Evolutionary conservation across 192 early-diverging fungal species (phyloP).

Genomic region (Helicostylum pulchrum): DNA sequence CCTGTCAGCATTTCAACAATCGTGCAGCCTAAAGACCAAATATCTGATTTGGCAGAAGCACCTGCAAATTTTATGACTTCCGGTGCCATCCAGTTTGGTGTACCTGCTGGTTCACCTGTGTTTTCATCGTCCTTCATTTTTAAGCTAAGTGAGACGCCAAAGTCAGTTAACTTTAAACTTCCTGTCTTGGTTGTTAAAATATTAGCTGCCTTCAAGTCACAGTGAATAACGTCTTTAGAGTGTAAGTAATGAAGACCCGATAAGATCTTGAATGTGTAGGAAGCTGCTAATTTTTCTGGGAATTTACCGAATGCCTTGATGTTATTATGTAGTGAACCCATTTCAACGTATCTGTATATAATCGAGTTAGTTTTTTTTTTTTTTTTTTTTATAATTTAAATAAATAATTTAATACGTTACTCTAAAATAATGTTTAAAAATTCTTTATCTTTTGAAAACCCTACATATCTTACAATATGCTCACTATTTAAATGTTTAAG

Average conservation of each 20-base stretch:
- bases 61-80: conserved; percentile 90
- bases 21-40: conserved; percentile 95
- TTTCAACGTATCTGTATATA: conserved; percentile 67
- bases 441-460: conserved; percentile 67
- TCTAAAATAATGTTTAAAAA: conserved; percentile 85
- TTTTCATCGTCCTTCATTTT: conserved; percentile 64
- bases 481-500: conserved; percentile 76
- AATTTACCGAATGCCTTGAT: conserved; percentile 88
- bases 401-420: conserved; percentile 20
- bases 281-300: conserved; percentile 84
- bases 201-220: conserved; percentile 96
- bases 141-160: conserved; percentile 90
- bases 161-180: conserved; percentile 91
- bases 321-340: conserved; percentile 84
- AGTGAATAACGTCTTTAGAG: conserved; percentile 80
- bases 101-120: conserved; percentile 65
- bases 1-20: conserved; percentile 90
- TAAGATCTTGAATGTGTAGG: conserved; percentile 85
- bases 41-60: conserved; percentile 83
- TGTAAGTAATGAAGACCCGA: conserved; percentile 89
- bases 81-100: conserved; percentile 87
- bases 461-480: conserved; percentile 80
- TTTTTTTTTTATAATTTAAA: no score
- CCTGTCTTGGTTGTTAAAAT: conserved; percentile 94
- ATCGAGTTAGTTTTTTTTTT: no score